Evolutionary conservation across 2,329 filamentous ascomycete species (phyloP), one percentile per base, ranked within the genome.

Genomic region (Talaromyces rugulosus): DNA sequence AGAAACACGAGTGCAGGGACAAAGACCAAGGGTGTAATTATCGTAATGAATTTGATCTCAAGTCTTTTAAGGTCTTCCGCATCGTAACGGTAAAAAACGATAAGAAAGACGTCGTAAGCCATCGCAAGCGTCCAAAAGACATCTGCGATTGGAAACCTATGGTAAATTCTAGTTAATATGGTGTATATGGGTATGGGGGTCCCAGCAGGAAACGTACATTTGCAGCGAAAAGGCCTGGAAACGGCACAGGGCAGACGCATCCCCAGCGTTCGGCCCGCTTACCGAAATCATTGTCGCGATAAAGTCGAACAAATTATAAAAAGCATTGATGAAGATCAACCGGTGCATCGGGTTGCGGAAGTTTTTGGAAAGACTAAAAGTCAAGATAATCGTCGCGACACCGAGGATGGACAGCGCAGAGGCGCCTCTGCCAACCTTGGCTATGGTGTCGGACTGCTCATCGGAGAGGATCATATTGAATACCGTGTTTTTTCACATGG

Each of bases 331-430:
- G 50, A 77, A 71, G 36, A 77, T 76, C 14, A 77, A 71, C 4
- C 75, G 73, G 61, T 77, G 74, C 63, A 75, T 77, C 8, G 75
- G 75, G 57, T 74, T 77, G 8, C 74, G 71, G 58, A 76, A 76
- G 59, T 75, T 68, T 11, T 65, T 67, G 3, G 74, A 75, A 16
- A 64, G 60, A 62, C 55, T 66, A 53, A 73, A 77, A 3, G 72
- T 72, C 27, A 58, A 60, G 54, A 77, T 70, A 60, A 77, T 76
- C 4, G 71, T 71, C n/a, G 72, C 61, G 31, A 75, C 70, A 12
- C 75, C 75, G 7, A 75, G 9, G 14, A 70, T 69, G 5, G 75
- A 77, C 9, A 76, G 66, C 2, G 64, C 63, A 4, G 74, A 76
- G 12, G 69, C 66, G 31, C 66, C 65, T 16, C 75, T 72, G 44